phyloP scores from a whole-genome alignment of 176 grass and related monocot genomes.

The Paspalum notatum region DNA sequence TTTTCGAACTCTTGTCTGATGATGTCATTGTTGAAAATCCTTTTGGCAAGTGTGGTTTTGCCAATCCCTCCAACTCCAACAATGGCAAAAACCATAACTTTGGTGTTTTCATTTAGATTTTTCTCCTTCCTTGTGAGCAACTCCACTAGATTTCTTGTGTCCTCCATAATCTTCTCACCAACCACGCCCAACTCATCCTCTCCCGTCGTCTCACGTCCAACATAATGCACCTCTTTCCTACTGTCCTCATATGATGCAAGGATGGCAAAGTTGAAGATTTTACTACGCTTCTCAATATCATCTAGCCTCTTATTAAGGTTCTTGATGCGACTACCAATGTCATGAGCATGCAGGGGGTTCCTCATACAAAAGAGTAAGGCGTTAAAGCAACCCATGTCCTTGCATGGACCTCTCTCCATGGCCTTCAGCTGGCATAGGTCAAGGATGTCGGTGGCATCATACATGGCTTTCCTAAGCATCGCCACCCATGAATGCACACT shows the following conservation, averaged over 20 bases:
- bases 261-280: background rate
- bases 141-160: constrained; percentile 5
- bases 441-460: background rate
- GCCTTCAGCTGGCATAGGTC: background rate
- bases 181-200: background rate
- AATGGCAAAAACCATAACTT: constrained; percentile 22
- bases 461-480: background rate
- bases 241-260: background rate
- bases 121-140: background rate
- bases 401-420: background rate
- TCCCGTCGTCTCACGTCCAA: background rate
- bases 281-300: background rate
- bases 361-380: background rate
- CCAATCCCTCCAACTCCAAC: constrained; percentile 34
- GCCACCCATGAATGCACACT: background rate
- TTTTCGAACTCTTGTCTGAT: constrained; percentile 10
- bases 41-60: constrained; percentile 41
- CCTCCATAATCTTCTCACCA: constrained; percentile 35
- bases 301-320: background rate
- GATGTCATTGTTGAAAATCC: constrained; percentile 4
- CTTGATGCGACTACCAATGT: background rate
- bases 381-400: background rate
- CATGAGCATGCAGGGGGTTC: background rate
- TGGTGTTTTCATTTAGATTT: background rate
- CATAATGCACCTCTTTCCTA: background rate